phyloP scores from a whole-genome alignment of 2,329 filamentous ascomycete genomes.

The Byssothecium circinans region DNA sequence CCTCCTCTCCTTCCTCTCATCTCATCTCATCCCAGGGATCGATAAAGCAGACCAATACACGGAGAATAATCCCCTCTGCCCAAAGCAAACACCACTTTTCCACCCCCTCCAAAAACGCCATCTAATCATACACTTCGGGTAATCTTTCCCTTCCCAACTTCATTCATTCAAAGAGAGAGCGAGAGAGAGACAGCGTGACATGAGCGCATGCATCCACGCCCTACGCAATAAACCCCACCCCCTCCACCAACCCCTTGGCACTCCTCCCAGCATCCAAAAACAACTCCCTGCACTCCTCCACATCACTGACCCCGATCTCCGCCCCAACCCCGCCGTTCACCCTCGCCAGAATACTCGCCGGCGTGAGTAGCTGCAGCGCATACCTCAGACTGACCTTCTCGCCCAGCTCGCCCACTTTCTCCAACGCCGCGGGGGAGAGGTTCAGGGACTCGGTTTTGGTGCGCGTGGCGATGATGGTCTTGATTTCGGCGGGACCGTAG shows the following conservation, averaged over 20 bases:
- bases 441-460: slow-evolving; percentile 78
- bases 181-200: too few relatives aligned
- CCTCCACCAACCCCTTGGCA: slow-evolving; percentile 38
- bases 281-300: slow-evolving; percentile 52
- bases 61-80: too few relatives aligned
- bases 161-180: too few relatives aligned
- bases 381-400: slow-evolving; percentile 89
- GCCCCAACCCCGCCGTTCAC: slow-evolving; percentile 55
- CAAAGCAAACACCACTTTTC: too few relatives aligned
- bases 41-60: too few relatives aligned
- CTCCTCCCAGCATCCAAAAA: slow-evolving; percentile 55
- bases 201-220: too few relatives aligned
- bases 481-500: slow-evolving; percentile 87
- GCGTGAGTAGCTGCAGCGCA: slow-evolving; percentile 86
- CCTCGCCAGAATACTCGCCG: slow-evolving; percentile 85
- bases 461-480: slow-evolving; percentile 84
- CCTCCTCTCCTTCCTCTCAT: too few relatives aligned
- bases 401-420: slow-evolving; percentile 84
- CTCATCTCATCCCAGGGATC: too few relatives aligned
- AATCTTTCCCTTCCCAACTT: too few relatives aligned
- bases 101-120: too few relatives aligned
- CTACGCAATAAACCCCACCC: slow-evolving; percentile 40
- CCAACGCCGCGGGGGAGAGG: slow-evolving; percentile 79
- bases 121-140: too few relatives aligned
- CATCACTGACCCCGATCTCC: slow-evolving; percentile 59